Evolutionary conservation across 2,329 filamentous ascomycete species (phyloP), one percentile per base, ranked within the genome.

Genomic region (Sporothrix humicola): DNA sequence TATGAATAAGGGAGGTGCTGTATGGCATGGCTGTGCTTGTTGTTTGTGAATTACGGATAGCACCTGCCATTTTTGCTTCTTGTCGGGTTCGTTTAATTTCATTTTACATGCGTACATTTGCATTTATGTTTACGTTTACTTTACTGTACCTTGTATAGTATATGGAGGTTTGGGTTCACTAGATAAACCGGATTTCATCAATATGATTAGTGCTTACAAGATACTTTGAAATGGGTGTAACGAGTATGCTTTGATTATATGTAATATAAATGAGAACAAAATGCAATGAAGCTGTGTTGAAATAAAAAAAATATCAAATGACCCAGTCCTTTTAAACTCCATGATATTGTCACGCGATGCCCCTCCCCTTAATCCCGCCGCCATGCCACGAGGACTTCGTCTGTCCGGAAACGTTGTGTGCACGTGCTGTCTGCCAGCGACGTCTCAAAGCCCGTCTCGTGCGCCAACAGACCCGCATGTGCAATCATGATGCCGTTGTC

Each of bases 401-500:
- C 93, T 5, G 93, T 95, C 78, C 93, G 89, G 80, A 94, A 95
- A 72, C 93, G 86, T 81, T 95, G 93, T 15, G 93, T 95, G 82
- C 92, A 97, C 13, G 92, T 93, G 77, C 92, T 95, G 61, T 98
- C 93, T 76, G 91, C 90, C 65, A 98, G 81, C 8, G 87, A 84
- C 1, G 94, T 98, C 74, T 83, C 86, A 79, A 94, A 94, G 0
- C 95, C 95, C 17, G 90, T 95, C 81, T 91, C 87, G 81, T 92
- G 96, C 1, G 95, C 95, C 79, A 98, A 81, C 78, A 99, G 83
- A 1, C 96, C 96, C 1, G 96, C 96, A 82, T 99, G 95, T 0
- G 96, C 96, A 84, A 99, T 99, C 96, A 99, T 99, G 80, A 99
- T 98, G 68, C 96, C 96, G 79, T 99, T 99, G 82, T 99, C 96